These are phyloP conservation scores for Marsdenia floribunda DNA, from an alignment of 257 asterid genomes.

Conservation along the genomic window DNA sequence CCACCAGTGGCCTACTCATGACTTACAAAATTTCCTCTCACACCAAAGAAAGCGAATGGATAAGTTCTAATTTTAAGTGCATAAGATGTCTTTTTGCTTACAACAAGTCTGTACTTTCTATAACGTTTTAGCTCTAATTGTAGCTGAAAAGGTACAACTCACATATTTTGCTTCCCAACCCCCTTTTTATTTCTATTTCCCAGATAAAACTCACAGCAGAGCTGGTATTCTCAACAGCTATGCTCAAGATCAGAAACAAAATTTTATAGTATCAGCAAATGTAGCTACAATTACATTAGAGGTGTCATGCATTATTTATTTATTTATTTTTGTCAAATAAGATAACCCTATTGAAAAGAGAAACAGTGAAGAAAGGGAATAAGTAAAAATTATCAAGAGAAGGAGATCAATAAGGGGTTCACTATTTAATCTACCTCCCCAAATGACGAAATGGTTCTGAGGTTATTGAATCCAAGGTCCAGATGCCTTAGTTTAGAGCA, in stretches of 20 bases:
- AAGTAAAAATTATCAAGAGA: not conserved
- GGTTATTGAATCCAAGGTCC: slow-evolving; percentile 89
- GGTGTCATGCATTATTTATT: not conserved
- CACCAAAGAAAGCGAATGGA: not conserved
- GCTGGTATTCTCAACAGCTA: not conserved
- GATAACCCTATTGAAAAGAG: not conserved
- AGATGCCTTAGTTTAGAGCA: slow-evolving; percentile 79
- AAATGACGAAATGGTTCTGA: slow-evolving; percentile 70
- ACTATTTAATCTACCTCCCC: slow-evolving; percentile 52
- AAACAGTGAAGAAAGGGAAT: not conserved
- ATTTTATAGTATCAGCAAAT: slow-evolving; percentile 4
- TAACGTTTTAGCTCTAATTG: not conserved
- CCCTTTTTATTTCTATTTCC: not conserved
- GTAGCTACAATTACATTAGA: not conserved
- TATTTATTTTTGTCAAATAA: not conserved
- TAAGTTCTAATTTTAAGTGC: not conserved
- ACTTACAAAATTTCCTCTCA: not conserved
- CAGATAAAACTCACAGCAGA: not conserved
- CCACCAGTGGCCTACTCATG: not conserved
- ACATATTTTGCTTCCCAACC: not conserved
- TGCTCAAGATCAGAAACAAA: not conserved
- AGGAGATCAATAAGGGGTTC: not conserved
- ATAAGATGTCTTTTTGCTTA: not conserved
- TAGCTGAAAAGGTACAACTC: not conserved
- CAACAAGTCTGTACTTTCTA: not conserved